phyloP scores from a whole-genome alignment of 352 stramenopile species.

The Globisporangium orthogonon region DNA sequence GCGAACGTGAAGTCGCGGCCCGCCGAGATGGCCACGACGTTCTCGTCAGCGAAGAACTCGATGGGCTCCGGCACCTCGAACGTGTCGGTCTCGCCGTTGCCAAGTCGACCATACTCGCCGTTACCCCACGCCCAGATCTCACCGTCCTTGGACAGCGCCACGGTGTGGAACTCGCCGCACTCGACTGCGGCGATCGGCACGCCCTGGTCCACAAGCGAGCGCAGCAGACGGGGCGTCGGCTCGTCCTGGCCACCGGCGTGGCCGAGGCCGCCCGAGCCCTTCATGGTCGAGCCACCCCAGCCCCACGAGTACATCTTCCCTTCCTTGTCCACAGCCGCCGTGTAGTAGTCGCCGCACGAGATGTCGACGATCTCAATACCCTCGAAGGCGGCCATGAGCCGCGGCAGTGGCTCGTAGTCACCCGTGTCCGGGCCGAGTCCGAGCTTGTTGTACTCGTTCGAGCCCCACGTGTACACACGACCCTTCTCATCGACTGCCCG shows the following conservation, averaged over 20 bases:
- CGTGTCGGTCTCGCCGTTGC: conserved; percentile 83
- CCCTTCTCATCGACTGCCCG: conserved; percentile 57
- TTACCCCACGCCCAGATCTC: conserved; percentile 91
- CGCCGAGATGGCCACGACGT: conserved; percentile 62
- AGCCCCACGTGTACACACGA: conserved; percentile 77
- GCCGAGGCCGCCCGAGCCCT: conserved; percentile 65
- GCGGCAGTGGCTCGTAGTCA: conserved; percentile 48
- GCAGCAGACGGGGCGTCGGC: conserved; percentile 55
- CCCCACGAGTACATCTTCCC: conserved; percentile 91
- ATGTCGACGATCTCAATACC: conserved; percentile 78
- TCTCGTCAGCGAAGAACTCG: conserved; percentile 77
- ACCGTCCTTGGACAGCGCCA: conserved; percentile 81
- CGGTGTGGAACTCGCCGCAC: conserved; percentile 87
- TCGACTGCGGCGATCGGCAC: conserved; percentile 67
- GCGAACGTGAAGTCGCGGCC: conserved; percentile 89
- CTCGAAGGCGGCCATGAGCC: conserved; percentile 57
- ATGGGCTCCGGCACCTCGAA: conserved; percentile 79
- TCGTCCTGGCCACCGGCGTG: conserved; percentile 73
- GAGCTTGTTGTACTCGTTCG: conserved; percentile 89
- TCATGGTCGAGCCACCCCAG: conserved; percentile 82
- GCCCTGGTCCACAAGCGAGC: conserved; percentile 73
- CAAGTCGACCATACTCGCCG: conserved; percentile 88
- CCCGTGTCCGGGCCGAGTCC: conserved; percentile 36
- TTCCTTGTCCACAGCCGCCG: conserved; percentile 74
- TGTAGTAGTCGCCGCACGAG: conserved; percentile 84